A percentile compares a stretch with the other conserved stretches of the same genome.
Conservation (phyloP, 2,329 filamentous ascomycete genomes). For the Hypocreales sp. region DNA sequence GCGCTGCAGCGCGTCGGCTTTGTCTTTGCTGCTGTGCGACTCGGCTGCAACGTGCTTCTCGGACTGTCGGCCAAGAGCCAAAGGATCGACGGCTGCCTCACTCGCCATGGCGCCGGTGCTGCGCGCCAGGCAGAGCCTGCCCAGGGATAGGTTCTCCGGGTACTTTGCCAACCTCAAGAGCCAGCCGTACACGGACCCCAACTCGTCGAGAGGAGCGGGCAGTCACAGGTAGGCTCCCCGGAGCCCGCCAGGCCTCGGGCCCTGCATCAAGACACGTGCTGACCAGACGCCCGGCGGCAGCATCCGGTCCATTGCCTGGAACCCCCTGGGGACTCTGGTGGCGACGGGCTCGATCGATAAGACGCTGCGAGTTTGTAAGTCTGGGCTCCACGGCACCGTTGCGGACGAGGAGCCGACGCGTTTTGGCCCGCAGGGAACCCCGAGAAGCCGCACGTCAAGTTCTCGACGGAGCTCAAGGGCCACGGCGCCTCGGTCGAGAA, state of each 20-base stretch:
- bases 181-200: conserved; percentile 53
- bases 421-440: conserved; percentile 45
- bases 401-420: not conserved
- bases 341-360: conserved; percentile 64
- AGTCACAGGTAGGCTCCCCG: conserved; percentile 37
- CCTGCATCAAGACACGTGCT: not conserved
- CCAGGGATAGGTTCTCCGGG: conserved; percentile 53
- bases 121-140: conserved; percentile 35
- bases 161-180: conserved; percentile 56
- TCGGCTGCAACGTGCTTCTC: too few relatives aligned
- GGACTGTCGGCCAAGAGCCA: too few relatives aligned
- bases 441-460: conserved; percentile 56
- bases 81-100: too few relatives aligned
- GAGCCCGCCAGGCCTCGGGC: conserved; percentile 2
- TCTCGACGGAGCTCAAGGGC: conserved; percentile 61
- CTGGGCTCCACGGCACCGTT: not conserved
- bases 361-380: conserved; percentile 57
- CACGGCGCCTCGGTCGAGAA: conserved; percentile 53
- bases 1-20: too few relatives aligned
- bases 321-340: conserved; percentile 66
- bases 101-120: conserved; percentile 26
- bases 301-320: conserved; percentile 76
- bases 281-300: too few relatives aligned
- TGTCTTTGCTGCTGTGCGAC: too few relatives aligned
- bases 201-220: conserved; percentile 32